Evolutionary conservation across 2,329 filamentous ascomycete genomes (phyloP).

Genomic region (Trichophaea hybrida): DNA sequence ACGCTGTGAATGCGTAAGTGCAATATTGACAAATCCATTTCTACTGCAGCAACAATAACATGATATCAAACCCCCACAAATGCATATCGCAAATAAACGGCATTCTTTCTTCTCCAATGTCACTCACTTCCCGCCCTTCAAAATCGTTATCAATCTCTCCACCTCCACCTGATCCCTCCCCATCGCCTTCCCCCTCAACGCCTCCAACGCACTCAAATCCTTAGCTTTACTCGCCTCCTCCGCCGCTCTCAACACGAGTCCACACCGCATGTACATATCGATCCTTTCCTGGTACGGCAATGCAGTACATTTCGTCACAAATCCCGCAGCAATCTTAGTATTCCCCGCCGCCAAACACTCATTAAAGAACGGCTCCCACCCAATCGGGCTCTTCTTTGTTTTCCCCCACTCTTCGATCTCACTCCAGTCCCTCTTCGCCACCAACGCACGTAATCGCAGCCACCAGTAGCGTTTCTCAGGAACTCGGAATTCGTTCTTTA

Average conservation of each 20-base stretch:
- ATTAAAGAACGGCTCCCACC: constrained; percentile 96
- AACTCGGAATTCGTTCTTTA: constrained; percentile 85
- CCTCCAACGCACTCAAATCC: constrained; percentile 60
- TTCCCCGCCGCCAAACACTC: constrained; percentile 80
- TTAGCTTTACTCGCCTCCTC: constrained; percentile 79
- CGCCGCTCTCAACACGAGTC: constrained; percentile 71
- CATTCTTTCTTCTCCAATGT: not conserved
- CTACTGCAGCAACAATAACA: not conserved
- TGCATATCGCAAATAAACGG: not conserved
- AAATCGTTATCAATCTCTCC: constrained; percentile 45
- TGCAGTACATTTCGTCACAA: constrained; percentile 73
- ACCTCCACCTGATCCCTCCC: constrained; percentile 58
- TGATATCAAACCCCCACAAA: not conserved
- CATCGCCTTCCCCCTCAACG: constrained; percentile 58
- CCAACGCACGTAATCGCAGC: constrained; percentile 69
- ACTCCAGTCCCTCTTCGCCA: constrained; percentile 79
- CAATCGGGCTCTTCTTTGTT: constrained; percentile 73
- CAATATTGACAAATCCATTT: not conserved
- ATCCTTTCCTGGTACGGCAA: constrained; percentile 52
- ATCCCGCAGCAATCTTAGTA: constrained; percentile 64
- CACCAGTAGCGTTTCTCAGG: constrained; percentile 84
- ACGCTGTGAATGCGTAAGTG: too few species aligned
- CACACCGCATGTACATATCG: constrained; percentile 93
- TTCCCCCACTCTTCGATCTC: constrained; percentile 72
- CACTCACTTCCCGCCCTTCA: constrained; percentile 1